Evolutionary conservation across 1,284 basidiomycete species (phyloP).

Genomic region (Sanghuangporus sanghuang): DNA sequence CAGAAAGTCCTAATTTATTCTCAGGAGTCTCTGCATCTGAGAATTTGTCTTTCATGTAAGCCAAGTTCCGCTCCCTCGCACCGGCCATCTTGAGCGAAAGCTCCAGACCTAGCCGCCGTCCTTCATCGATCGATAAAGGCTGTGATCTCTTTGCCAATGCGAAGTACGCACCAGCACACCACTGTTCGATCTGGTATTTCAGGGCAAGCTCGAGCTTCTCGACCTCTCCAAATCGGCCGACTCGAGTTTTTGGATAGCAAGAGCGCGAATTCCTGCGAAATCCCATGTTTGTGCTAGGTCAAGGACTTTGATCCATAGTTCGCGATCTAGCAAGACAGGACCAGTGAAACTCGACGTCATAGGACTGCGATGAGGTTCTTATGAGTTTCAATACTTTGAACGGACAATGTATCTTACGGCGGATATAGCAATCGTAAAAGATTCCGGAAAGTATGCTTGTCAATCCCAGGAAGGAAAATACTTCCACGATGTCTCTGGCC

Average conservation of each 20-base stretch:
- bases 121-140: background rate
- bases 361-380: background rate
- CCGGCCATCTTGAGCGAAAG: background rate
- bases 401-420: background rate
- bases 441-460: background rate
- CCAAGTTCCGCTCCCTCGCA: background rate
- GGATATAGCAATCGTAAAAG: constrained; percentile 7
- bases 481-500: background rate
- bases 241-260: background rate
- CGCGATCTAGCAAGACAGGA: background rate
- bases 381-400: background rate
- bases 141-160: background rate
- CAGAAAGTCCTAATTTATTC: background rate
- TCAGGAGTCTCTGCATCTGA: background rate
- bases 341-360: background rate
- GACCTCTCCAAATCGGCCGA: background rate
- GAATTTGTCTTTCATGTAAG: background rate
- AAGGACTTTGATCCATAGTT: constrained; percentile 1
- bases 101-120: background rate
- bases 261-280: background rate
- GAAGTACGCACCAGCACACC: background rate
- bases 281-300: constrained; percentile 6
- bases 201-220: background rate
- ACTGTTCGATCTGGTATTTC: background rate
- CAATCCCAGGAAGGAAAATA: constrained; percentile 2